Percentiles rank a stretch among this genome's conserved stretches.
Evolutionary conservation across 2,329 filamentous ascomycete species (phyloP).

Genomic region (Pseudopithomyces maydicus): DNA sequence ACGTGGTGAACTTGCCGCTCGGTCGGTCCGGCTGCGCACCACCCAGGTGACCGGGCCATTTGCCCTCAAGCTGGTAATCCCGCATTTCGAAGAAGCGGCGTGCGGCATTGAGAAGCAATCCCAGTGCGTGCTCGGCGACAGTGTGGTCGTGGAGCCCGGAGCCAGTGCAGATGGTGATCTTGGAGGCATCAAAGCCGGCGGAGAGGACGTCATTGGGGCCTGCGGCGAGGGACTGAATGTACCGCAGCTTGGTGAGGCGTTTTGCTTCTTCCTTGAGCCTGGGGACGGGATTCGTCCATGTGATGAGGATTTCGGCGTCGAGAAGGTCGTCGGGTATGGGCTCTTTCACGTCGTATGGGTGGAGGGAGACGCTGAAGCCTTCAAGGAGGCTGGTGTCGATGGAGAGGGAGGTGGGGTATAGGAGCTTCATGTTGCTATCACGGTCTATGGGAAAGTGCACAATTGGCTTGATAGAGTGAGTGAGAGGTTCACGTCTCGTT

Average conservation of each 20-base stretch:
- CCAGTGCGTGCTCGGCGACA: constrained; percentile 68
- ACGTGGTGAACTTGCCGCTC: constrained; percentile 61
- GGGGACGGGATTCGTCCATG: constrained; percentile 63
- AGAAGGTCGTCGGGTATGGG: constrained; percentile 61
- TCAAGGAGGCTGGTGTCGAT: constrained; percentile 61
- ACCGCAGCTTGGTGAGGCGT: constrained; percentile 62
- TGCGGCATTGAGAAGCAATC: constrained; percentile 60
- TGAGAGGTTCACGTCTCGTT: background rate
- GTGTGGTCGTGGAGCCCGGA: constrained; percentile 68
- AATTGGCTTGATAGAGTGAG: background rate
- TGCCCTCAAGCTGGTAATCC: constrained; percentile 61
- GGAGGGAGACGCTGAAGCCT: constrained; percentile 63
- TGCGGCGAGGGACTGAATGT: constrained; percentile 70
- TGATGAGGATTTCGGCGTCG: constrained; percentile 66
- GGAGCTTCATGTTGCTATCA: constrained; percentile 57
- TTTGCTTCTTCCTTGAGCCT: constrained; percentile 64
- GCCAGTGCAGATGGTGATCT: constrained; percentile 62
- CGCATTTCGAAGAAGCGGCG: constrained; percentile 67
- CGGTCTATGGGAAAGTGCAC: background rate
- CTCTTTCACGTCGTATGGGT: constrained; percentile 63
- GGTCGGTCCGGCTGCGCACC: constrained; percentile 65
- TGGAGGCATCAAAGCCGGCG: constrained; percentile 62
- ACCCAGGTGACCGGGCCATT: constrained; percentile 67
- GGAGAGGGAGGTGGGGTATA: constrained; percentile 67
- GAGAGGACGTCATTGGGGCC: constrained; percentile 68